Evolutionary conservation across 257 asterid species (phyloP), one percentile per base, ranked within the genome.

Genomic region (Phtheirospermum japonicum): DNA sequence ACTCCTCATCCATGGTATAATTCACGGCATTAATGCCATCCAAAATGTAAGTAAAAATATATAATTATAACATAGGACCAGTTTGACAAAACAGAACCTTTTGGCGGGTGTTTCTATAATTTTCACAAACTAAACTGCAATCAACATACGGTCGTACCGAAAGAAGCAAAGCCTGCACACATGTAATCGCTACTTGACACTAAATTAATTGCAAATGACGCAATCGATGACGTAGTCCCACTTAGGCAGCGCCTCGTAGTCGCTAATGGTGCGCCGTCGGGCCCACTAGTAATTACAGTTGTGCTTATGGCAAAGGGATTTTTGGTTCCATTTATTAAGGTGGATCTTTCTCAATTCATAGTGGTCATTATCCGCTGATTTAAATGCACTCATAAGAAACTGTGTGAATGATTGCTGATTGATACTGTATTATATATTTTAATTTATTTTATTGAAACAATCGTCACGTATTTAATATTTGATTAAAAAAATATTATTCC

Each of bases 191-290:
- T 34, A 19, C 70, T 30, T 9, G 32, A 50, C 12, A 17, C n/a
- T 6, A 11, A 12, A 1, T 23, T 23, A 45, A 61, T 8, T 65
- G 43, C 19, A 13, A 14, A 52, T 49, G 55, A 16, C 76, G 76
- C 48, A 65, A 69, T 3, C 33, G 63, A 8, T 74, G 71, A 68
- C 59, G 76, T 6, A 10, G 19, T 56, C 17, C 37, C 53, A 30
- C 55, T 7, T 39, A 49, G 45, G 76, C 66, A 52, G 74, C 76
- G 71, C 46, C 73, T 61, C 74, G 76, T 39, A 62, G 59, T 53
- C 71, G 76, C 16, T 32, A 31, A 36, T 28, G 71, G 66, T 66
- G 58, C 66, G 37, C 65, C 39, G 31, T 0, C 32, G 57, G 70
- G 28, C 64, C 77, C 67, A 65, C 72, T 6, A 13, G 31, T 28